Evolutionary conservation across 768 basidiomycete genomes (phyloP).

Genomic region (Tulasnella sp.): DNA sequence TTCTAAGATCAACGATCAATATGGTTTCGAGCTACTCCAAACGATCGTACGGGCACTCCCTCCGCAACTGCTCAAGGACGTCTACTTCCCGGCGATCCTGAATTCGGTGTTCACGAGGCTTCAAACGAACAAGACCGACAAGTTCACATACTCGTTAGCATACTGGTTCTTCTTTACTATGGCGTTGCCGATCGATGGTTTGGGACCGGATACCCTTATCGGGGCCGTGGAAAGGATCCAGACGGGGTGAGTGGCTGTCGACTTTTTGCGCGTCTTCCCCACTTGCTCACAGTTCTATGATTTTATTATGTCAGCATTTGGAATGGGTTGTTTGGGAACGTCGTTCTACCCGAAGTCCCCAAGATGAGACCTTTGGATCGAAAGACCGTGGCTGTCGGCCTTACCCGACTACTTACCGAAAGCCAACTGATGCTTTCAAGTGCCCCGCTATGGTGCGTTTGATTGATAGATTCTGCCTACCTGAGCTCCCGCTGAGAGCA

Average conservation of each 20-base stretch:
- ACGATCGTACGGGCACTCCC: conserved; percentile 72
- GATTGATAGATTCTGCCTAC: neutral
- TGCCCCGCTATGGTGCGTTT: conserved; percentile 63
- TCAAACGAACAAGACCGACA: conserved; percentile 87
- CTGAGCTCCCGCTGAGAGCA: neutral
- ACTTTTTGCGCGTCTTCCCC: neutral
- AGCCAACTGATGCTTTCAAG: conserved; percentile 69
- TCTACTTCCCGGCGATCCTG: conserved; percentile 70
- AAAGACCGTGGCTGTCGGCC: conserved; percentile 79
- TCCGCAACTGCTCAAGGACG: conserved; percentile 68
- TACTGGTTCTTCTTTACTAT: conserved; percentile 75
- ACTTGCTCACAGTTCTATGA: neutral
- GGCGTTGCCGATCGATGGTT: conserved; percentile 71
- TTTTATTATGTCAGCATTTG: conserved; percentile 58
- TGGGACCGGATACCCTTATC: conserved; percentile 80
- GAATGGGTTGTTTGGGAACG: conserved; percentile 73
- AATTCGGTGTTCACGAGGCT: conserved; percentile 79
- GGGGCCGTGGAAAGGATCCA: conserved; percentile 83
- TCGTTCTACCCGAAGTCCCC: conserved; percentile 78
- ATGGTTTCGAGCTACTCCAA: conserved; percentile 89
- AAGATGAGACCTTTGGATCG: conserved; percentile 82
- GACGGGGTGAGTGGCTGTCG: conserved; percentile 61
- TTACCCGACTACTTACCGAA: conserved; percentile 77
- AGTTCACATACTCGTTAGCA: conserved; percentile 80
- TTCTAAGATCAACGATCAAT: conserved; percentile 82